phyloP scores from a whole-genome alignment of 2,329 filamentous ascomycete genomes.

The Calonectria pseudoturangicola region DNA sequence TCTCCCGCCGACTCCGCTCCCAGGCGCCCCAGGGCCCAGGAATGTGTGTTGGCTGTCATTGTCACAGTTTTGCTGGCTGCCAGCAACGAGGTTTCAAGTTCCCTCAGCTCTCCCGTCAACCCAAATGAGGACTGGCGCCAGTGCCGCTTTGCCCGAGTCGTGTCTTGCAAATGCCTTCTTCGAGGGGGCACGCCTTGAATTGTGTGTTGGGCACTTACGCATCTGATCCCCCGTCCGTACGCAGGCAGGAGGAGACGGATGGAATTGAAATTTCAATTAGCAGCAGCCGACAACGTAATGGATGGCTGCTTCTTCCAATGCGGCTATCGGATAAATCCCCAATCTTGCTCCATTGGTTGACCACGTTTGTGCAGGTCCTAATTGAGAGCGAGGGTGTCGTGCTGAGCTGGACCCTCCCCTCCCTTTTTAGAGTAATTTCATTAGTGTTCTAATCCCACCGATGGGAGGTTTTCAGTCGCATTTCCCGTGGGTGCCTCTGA shows the following conservation, averaged over 20 bases:
- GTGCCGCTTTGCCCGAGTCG: slow-evolving; percentile 7
- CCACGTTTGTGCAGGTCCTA: slow-evolving; percentile 1
- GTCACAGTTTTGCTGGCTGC: slow-evolving; percentile 36
- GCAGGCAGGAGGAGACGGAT: not conserved
- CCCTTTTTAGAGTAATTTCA: slow-evolving; percentile 19
- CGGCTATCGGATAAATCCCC: slow-evolving; percentile 17
- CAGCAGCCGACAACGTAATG: not conserved
- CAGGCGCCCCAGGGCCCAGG: slow-evolving; percentile 40
- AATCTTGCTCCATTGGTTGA: slow-evolving; percentile 4
- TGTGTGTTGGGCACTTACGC: slow-evolving; percentile 29
- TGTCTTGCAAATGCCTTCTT: slow-evolving; percentile 14
- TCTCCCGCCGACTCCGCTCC: slow-evolving; percentile 17
- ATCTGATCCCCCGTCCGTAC: slow-evolving; percentile 1
- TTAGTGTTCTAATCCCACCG: slow-evolving; percentile 14
- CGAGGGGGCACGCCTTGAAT: slow-evolving; percentile 5
- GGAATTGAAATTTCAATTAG: slow-evolving; percentile 7
- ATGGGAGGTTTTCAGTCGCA: slow-evolving; percentile 5
- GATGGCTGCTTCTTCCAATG: not conserved
- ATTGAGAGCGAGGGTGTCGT: slow-evolving; percentile 19
- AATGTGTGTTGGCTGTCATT: slow-evolving; percentile 35
- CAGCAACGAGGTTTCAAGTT: slow-evolving; percentile 32
- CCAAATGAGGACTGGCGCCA: slow-evolving; percentile 7
- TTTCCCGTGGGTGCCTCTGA: not conserved
- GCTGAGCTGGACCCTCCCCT: slow-evolving; percentile 9
- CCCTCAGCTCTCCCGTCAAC: slow-evolving; percentile 14